phyloP scores from a whole-genome alignment of 352 stramenopile species.

The Pythium scleroteichum region DNA sequence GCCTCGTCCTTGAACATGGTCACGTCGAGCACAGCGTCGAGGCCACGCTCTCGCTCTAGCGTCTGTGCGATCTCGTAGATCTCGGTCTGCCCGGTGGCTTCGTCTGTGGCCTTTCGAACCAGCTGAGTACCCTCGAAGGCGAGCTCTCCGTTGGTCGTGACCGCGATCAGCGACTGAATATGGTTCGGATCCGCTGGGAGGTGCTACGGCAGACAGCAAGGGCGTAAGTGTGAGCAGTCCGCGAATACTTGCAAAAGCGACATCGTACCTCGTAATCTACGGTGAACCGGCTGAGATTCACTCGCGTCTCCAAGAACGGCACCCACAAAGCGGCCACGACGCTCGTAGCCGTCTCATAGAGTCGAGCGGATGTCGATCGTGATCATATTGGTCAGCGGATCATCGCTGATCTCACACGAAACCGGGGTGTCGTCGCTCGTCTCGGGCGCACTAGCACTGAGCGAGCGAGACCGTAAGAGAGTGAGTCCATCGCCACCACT shows the following conservation, averaged over 20 bases:
- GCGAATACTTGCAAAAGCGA: neutral
- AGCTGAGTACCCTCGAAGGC: neutral
- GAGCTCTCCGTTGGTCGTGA: neutral
- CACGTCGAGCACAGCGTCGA: neutral
- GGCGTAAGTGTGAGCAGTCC: no score
- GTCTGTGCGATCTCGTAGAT: neutral
- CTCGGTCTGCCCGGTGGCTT: neutral
- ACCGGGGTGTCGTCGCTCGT: no score
- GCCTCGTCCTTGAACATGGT: neutral
- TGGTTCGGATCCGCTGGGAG: no score
- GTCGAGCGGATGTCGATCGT: neutral
- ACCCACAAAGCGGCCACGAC: neutral
- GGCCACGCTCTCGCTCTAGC: neutral
- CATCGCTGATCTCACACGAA: no score
- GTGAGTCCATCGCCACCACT: no score
- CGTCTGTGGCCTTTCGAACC: neutral
- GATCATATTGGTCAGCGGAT: no score
- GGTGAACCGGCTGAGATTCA: neutral
- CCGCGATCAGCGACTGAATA: neutral
- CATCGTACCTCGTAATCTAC: conserved; percentile 1
- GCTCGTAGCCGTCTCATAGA: neutral
- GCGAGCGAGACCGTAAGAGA: no score
- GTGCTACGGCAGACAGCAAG: no score
- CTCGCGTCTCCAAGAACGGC: neutral
- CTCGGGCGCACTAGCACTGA: no score